These are phyloP conservation scores for Metarhizium brunneum DNA, from an alignment of 2,329 filamentous ascomycete genomes.

Conservation along the genomic window DNA sequence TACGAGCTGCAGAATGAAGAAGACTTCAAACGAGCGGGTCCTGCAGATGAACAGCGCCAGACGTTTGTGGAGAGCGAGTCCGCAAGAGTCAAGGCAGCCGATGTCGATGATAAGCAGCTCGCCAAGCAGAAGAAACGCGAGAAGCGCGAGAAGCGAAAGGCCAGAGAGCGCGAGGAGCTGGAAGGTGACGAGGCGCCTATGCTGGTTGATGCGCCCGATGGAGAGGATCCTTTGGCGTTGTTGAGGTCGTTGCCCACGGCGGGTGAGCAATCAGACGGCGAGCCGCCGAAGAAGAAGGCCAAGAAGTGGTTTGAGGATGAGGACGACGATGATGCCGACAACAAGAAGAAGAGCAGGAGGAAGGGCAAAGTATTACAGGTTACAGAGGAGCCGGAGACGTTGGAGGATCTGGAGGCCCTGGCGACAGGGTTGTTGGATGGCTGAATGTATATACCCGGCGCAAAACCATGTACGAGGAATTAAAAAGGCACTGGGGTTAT, in stretches of 20 bases:
- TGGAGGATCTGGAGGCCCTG: conserved; percentile 71
- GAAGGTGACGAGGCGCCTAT: conserved; percentile 19
- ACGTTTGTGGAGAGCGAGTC: conserved; percentile 72
- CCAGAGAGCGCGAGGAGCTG: conserved; percentile 41
- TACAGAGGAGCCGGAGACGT: conserved; percentile 62
- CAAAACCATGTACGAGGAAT: not conserved
- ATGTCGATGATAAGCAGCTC: conserved; percentile 72
- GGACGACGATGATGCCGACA: conserved; percentile 48
- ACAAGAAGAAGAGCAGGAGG: conserved; percentile 29
- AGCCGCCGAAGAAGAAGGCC: conserved; percentile 44
- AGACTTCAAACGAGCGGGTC: conserved; percentile 65
- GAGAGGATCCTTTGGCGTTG: conserved; percentile 46
- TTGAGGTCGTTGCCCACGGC: conserved; percentile 47
- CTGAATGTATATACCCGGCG: conserved; percentile 11
- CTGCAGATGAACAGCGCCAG: conserved; percentile 65
- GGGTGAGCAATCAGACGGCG: conserved; percentile 16
- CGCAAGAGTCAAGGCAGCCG: conserved; percentile 61
- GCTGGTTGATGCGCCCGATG: conserved; percentile 30
- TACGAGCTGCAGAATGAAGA: conserved; percentile 86
- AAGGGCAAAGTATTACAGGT: conserved; percentile 49
- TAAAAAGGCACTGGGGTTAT: not conserved
- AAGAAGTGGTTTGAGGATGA: conserved; percentile 77
- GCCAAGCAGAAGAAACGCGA: conserved; percentile 70
- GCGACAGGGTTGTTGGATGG: conserved; percentile 61
- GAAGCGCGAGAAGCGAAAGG: conserved; percentile 67